Evolutionary conservation across 495 filamentous ascomycete genomes (phyloP).

Genomic region (Aspergillus steynii): DNA sequence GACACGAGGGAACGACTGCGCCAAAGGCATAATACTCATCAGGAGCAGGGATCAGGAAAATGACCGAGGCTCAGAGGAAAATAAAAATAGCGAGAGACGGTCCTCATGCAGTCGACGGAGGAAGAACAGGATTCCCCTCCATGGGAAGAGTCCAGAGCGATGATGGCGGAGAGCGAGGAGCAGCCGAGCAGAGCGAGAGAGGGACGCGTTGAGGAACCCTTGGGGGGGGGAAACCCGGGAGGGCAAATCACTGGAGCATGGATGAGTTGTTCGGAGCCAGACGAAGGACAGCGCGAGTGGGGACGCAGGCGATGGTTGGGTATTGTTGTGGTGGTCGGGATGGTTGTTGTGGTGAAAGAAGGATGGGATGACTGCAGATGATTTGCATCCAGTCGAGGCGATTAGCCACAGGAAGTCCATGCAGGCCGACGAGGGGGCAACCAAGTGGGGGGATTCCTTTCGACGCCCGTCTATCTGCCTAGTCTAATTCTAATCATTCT

Average conservation of each 20-base stretch:
- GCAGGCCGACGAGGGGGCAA: conserved; percentile 9
- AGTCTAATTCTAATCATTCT: too few relatives aligned
- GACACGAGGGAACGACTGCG: conserved; percentile 7
- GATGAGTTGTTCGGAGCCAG: conserved; percentile 5
- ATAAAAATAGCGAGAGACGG: conserved; percentile 13
- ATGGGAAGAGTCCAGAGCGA: conserved; percentile 12
- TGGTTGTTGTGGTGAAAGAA: conserved; percentile 4
- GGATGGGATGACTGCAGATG: conserved; percentile 17
- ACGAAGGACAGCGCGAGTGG: background rate
- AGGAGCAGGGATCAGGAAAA: background rate
- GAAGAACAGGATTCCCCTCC: conserved; percentile 24
- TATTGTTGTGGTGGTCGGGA: background rate
- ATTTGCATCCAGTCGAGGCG: conserved; percentile 20
- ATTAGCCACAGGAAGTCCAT: background rate
- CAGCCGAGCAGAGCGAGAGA: conserved; percentile 2
- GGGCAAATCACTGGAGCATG: background rate
- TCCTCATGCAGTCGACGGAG: conserved; percentile 20
- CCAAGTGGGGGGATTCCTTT: conserved; percentile 3
- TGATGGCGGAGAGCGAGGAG: conserved; percentile 6
- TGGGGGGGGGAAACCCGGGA: background rate
- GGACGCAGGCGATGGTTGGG: too few relatives aligned
- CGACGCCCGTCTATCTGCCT: too few relatives aligned
- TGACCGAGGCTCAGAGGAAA: conserved; percentile 9
- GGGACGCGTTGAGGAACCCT: background rate
- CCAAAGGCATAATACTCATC: conserved; percentile 18